Evolutionary conservation across 2,329 filamentous ascomycete species (phyloP).

Genomic region (Colletotrichum brevisporum): DNA sequence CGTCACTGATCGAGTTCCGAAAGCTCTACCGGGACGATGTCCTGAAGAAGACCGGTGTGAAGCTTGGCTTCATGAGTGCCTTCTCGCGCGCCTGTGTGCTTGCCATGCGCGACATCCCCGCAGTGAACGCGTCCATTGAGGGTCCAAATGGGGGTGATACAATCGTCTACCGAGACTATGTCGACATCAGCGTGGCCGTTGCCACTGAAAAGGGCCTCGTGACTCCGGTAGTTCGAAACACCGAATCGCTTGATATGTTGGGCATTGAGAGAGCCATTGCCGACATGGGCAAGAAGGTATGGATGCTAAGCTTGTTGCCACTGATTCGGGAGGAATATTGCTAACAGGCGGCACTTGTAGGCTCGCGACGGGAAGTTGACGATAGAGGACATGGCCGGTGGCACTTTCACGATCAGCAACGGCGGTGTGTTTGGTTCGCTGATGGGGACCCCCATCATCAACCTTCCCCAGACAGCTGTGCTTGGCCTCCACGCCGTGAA

Average conservation of each 20-base stretch:
- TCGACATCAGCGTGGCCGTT: constrained; percentile 97
- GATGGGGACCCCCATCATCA: constrained; percentile 99
- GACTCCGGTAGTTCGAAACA: constrained; percentile 95
- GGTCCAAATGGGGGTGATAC: constrained; percentile 95
- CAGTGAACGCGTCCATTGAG: constrained; percentile 97
- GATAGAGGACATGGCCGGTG: constrained; percentile 99
- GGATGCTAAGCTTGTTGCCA: constrained; percentile 31
- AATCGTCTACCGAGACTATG: constrained; percentile 98
- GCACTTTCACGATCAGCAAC: constrained; percentile 98
- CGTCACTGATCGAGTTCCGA: constrained; percentile 95
- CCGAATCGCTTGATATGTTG: constrained; percentile 88
- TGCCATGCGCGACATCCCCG: constrained; percentile 95
- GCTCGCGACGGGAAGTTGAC: constrained; percentile 96
- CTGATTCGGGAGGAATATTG: too few relatives aligned
- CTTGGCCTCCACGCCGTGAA: constrained; percentile 97
- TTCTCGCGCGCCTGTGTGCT: constrained; percentile 92
- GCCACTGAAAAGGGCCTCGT: constrained; percentile 98
- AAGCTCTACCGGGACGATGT: constrained; percentile 98
- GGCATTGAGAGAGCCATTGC: constrained; percentile 92
- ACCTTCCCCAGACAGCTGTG: constrained; percentile 92
- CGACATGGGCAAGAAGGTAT: constrained; percentile 94
- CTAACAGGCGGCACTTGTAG: constrained; percentile 57
- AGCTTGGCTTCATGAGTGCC: constrained; percentile 99
- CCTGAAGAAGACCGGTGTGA: constrained; percentile 95
- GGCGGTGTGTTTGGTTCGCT: constrained; percentile 96